phyloP scores from a whole-genome alignment of 768 basidiomycete species.

The Boletus tomentosulus region DNA sequence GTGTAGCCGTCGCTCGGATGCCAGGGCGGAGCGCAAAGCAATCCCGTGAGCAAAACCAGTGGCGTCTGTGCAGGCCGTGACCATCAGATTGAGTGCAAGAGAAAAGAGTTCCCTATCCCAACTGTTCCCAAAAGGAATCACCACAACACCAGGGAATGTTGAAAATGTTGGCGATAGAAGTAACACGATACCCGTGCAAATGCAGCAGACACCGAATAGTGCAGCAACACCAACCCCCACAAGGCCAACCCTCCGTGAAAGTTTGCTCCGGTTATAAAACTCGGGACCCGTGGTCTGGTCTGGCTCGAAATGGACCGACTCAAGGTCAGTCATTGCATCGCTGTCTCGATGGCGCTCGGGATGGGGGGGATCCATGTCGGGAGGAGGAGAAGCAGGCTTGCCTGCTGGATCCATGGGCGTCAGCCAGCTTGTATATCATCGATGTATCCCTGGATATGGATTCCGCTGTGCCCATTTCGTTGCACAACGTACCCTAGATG shows the following conservation, averaged over 20 bases:
- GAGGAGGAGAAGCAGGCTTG: neutral
- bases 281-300: conserved; percentile 22
- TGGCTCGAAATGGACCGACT: conserved; percentile 13
- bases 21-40: conserved; percentile 25
- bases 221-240: conserved; percentile 20
- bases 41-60: conserved; percentile 27
- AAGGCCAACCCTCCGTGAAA: conserved; percentile 20
- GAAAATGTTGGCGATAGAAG: conserved; percentile 10
- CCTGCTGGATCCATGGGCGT: too few species aligned
- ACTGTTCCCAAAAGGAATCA: conserved; percentile 6
- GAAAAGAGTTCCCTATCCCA: conserved; percentile 18
- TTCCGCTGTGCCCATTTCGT: too few species aligned
- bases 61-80: conserved; percentile 26
- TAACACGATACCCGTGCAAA: conserved; percentile 17
- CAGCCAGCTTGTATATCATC: too few species aligned
- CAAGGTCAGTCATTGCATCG: conserved; percentile 12
- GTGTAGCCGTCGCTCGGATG: conserved; percentile 20
- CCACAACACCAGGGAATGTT: conserved; percentile 18
- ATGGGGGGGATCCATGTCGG: neutral
- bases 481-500: too few species aligned
- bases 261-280: conserved; percentile 24
- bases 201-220: conserved; percentile 12
- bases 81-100: conserved; percentile 25
- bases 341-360: conserved; percentile 3
- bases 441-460: too few species aligned